Percentiles rank a stretch among this genome's conserved stretches.
Conservation (phyloP, 345 rosid genomes). For the Dipteronia dyeriana region DNA sequence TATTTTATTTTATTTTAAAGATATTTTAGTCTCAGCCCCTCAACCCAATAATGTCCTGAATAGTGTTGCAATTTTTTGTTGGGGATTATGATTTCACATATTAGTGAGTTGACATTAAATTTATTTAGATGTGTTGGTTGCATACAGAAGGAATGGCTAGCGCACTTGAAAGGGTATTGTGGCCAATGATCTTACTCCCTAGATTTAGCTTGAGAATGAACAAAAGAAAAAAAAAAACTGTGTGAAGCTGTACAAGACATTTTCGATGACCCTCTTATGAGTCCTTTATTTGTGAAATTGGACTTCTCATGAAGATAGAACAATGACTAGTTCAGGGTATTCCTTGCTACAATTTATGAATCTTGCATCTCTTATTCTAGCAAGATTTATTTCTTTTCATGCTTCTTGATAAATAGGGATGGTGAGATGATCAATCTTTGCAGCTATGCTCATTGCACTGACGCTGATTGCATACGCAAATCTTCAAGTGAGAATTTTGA, state of each 20-base stretch:
- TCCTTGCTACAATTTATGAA: background rate
- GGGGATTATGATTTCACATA: background rate
- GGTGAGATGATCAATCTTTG: conserved; percentile 54
- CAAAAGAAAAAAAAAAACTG: background rate
- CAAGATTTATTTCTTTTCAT: conserved; percentile 9
- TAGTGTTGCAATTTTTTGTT: too few species aligned
- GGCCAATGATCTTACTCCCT: background rate
- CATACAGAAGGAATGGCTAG: background rate
- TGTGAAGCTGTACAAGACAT: background rate
- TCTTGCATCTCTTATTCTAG: conserved; percentile 2
- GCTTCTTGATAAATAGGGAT: conserved; percentile 44
- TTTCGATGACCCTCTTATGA: background rate
- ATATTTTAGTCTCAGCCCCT: too few species aligned
- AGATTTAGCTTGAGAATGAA: background rate
- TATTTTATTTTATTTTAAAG: too few species aligned
- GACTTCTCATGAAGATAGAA: background rate
- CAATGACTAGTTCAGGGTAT: background rate
- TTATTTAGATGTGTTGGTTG: background rate
- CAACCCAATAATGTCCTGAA: too few species aligned
- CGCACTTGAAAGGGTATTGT: background rate
- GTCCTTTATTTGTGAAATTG: background rate
- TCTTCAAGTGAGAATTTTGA: conserved; percentile 31
- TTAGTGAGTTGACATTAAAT: background rate
- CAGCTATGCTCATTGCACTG: conserved; percentile 54
- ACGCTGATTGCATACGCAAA: conserved; percentile 60